Evolutionary conservation across 805 yeast genomes (phyloP), one percentile per base, ranked within the genome.

Genomic region (Phaffomyces antillensis): DNA sequence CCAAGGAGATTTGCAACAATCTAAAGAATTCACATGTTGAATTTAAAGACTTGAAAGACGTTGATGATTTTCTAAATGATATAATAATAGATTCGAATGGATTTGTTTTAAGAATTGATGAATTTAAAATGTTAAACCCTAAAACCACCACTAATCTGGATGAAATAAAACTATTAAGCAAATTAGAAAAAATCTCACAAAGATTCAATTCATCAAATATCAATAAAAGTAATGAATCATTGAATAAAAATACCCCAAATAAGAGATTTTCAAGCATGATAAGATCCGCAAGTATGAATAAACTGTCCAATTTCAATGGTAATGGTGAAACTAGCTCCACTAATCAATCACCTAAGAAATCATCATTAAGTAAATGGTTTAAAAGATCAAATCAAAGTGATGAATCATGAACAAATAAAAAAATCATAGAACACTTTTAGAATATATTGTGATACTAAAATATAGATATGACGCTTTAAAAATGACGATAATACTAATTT

Each of bases 211-310:
- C 26, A 39, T 11, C 13, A 28, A 28, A 28, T 7, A 13, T 11
- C 4, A 28, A 28, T 11, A 12, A 28, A 11, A 11, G 7, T 5
- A 28, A 28, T 28, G 30, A 28, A 28, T 37, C 52, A 13, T 52
- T 56, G 9, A 15, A 61, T 55, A 24, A 31, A 31, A 10, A 31
- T 7, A 53, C 53, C 4, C 54, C 51, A 41, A 53, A 45, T 28
- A 28, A 13, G 13, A 28, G 13, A 40, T 35, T 62, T 1, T 35
- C 55, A 3, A 48, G 40, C 39, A 43, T 62, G 44, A 60, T 62
- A 17, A 50, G 52, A 34, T 60, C 65, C 0, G 59, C 65, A 7
- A 60, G 65, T 38, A 41, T 56, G n/a, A 56, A 50, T 31, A 55
- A 62, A 6, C 13, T 53, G 4, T 47, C 56, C 6, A 47, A 54